Base-by-base conservation (phyloP, 2,329 filamentous ascomycete genomes). In the Alternaria sp. region DNA sequence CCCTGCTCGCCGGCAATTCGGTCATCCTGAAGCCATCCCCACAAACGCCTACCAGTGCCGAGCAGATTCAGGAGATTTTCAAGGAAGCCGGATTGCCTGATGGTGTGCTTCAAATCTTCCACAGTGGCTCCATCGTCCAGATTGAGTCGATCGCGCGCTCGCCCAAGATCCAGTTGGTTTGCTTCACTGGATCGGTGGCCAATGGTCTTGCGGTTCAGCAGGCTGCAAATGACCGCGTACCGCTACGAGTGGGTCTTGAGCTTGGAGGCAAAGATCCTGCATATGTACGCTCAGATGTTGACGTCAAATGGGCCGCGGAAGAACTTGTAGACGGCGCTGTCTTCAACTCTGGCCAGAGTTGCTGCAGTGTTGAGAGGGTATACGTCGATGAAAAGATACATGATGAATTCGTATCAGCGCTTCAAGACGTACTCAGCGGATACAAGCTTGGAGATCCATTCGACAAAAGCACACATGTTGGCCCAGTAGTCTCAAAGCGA, bases 301-400 rank as follows among this genome's bases (percentile, higher is more conserved):
- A 98, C 77, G 81, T 97, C 51, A 88, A 89, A 51, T 97, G 94
- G 95, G 94, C 91, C 0, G 95, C 95, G 0, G 93, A 92, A 70
- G 93, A 97, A 81, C 96, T 98, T 73, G 93, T 98, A 13, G 95
- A 98, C 72, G 95, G 95, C 19, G 90, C 93, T n/a, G 85, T 98
- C 61, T 98, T 98, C 86, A 98, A 98, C 83, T 97, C 94, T 55
- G 95, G 95, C n/a, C 95, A 98, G 84, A 97, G 93, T 78, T 98
- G 95, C 85, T 98, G 95, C 81, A 92, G 93, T 23, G 86, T 98
- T 57, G 95, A 98, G 83, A 87, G 95, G 32, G 89, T 98, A 19
- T 98, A 98, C 74, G 94, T 98, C 6, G 89, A 96, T 74, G 91
- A 92, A 75, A 89, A 88, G 71, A 88, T 98, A 54, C 89, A 97